A percentile compares a stretch with the other conserved stretches of the same genome.
Evolutionary conservation across 306 rosid genomes (phyloP).

Genomic region (Luffa acutangula): DNA sequence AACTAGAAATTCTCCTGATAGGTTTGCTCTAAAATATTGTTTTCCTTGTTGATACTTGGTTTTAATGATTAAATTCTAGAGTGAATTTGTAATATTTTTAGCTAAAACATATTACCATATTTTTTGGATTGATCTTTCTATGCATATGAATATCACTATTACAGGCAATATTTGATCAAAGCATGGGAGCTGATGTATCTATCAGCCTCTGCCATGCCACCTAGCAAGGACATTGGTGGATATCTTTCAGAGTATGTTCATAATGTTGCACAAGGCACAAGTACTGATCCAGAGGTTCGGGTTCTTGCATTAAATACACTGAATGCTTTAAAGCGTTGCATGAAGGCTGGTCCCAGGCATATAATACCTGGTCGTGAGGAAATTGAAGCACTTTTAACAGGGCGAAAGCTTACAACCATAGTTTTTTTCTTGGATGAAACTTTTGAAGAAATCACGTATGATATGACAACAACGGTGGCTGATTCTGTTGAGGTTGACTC

Average conservation of each 20-base stretch:
- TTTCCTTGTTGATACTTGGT: background rate
- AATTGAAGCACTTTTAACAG: constrained; percentile 75
- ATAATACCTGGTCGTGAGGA: constrained; percentile 81
- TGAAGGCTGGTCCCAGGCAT: constrained; percentile 93
- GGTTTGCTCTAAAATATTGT: constrained; percentile 25
- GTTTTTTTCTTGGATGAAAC: constrained; percentile 93
- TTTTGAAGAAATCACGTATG: constrained; percentile 89
- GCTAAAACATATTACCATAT: background rate
- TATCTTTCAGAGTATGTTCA: constrained; percentile 87
- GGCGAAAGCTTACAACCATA: constrained; percentile 81
- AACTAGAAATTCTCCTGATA: constrained; percentile 84
- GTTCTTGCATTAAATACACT: constrained; percentile 60
- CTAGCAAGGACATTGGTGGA: constrained; percentile 79
- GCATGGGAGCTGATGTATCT: constrained; percentile 93
- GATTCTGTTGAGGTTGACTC: constrained; percentile 84
- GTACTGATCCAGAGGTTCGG: constrained; percentile 64
- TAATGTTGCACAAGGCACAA: constrained; percentile 47
- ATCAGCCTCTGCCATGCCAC: constrained; percentile 91
- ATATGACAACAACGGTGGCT: constrained; percentile 85
- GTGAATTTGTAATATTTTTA: background rate
- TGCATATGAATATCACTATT: constrained; percentile 7
- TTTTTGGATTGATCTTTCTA: background rate
- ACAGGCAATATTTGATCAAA: constrained; percentile 71
- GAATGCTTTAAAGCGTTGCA: constrained; percentile 79
- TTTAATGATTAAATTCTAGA: constrained; percentile 4